Percentiles rank a stretch among this genome's conserved stretches.
These are phyloP conservation scores for Thalassiosira profunda DNA, from an alignment of 108 stramenopile genomes.

Conservation along the genomic window DNA sequence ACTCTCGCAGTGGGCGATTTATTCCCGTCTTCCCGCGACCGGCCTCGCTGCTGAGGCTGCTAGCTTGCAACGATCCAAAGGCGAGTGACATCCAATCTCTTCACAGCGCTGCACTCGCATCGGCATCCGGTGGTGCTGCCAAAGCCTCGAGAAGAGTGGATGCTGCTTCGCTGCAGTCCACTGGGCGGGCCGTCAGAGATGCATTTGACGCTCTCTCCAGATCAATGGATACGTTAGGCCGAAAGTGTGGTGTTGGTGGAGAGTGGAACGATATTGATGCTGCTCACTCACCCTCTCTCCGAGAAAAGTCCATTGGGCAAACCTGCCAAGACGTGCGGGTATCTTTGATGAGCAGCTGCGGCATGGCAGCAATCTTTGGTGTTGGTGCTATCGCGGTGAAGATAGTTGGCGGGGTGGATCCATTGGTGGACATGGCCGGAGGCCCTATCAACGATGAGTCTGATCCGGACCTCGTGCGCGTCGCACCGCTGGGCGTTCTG, in stretches of 20 bases:
- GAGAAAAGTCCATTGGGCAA: conserved; percentile 71
- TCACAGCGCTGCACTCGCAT: conserved; percentile 58
- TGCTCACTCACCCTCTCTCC: conserved; percentile 53
- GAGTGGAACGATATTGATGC: conserved; percentile 81
- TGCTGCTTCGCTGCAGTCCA: conserved; percentile 34
- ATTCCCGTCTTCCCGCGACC: conserved; percentile 69
- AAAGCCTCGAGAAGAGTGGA: conserved; percentile 26
- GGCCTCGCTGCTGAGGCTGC: conserved; percentile 58
- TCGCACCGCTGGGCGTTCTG: conserved; percentile 68
- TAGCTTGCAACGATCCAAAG: conserved; percentile 78
- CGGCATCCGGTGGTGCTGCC: not conserved
- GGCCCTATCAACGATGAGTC: conserved; percentile 46
- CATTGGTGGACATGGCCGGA: conserved; percentile 74
- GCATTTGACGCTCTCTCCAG: conserved; percentile 80
- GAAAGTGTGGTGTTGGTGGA: conserved; percentile 84
- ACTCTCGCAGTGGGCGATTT: conserved; percentile 83
- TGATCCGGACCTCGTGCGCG: conserved; percentile 50
- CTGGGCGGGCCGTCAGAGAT: conserved; percentile 76
- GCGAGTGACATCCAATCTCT: conserved; percentile 70
- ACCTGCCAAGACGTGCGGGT: conserved; percentile 75
- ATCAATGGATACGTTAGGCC: conserved; percentile 86
- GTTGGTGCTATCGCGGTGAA: conserved; percentile 71
- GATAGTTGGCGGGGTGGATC: conserved; percentile 66
- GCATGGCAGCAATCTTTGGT: conserved; percentile 82
- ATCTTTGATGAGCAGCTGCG: conserved; percentile 78